Evolutionary conservation across 139 green algal genomes (phyloP).

Genomic region (Chlamydomonas sp.): DNA sequence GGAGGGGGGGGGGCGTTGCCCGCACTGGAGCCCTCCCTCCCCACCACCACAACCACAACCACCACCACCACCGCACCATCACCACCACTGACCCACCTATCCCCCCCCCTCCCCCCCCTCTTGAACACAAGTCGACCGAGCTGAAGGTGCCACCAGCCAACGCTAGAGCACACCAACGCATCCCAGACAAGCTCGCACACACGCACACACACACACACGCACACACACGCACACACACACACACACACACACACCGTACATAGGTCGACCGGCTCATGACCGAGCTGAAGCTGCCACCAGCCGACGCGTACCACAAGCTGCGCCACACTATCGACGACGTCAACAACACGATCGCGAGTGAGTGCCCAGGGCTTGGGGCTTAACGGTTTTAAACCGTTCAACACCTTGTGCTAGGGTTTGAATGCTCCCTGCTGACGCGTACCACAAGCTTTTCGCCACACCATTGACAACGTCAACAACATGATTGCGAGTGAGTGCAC

Average conservation of each 20-base stretch:
- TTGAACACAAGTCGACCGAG: no score
- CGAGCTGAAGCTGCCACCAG: slow-evolving; percentile 95
- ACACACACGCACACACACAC: neutral
- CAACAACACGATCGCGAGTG: slow-evolving; percentile 39
- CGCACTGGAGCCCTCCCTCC: neutral
- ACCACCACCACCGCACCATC: neutral
- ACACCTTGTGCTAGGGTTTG: no score
- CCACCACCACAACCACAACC: neutral
- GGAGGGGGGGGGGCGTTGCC: neutral
- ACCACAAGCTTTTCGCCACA: slow-evolving; percentile 93
- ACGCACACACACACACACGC: neutral
- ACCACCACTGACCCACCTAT: no score
- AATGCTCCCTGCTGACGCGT: slow-evolving; percentile 91
- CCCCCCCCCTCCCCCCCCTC: no score
- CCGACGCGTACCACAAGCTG: slow-evolving; percentile 98
- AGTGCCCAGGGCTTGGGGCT: neutral
- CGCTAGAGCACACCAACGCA: neutral
- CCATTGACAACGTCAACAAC: slow-evolving; percentile 78
- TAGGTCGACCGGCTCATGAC: slow-evolving; percentile 89
- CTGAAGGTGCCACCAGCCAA: no score
- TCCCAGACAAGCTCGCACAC: neutral
- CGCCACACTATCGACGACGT: slow-evolving; percentile 94
- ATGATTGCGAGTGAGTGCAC: neutral
- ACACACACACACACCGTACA: neutral
- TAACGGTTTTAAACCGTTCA: neutral